Conservation (phyloP, 2,329 filamentous ascomycete species). For the Rugonectria rugulosa region DNA sequence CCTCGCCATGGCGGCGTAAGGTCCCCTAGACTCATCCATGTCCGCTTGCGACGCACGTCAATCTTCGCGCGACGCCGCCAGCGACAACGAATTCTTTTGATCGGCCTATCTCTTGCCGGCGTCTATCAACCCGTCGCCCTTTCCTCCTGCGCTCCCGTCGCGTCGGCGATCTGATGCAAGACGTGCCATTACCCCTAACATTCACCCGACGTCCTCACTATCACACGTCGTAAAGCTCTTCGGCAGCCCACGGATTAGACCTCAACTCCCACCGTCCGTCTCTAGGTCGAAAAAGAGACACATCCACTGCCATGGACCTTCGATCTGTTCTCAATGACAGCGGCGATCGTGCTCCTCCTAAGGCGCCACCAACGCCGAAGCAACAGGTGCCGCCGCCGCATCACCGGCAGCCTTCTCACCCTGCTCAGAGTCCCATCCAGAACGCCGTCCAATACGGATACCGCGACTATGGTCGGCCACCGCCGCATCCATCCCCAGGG, state of each 20-base stretch:
- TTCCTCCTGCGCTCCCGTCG: constrained; percentile 25
- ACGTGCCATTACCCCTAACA: constrained; percentile 29
- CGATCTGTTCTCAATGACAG: constrained; percentile 63
- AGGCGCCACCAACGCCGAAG: constrained; percentile 42
- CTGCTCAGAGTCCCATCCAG: constrained; percentile 49
- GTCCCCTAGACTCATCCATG: constrained; percentile 38
- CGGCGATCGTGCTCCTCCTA: constrained; percentile 48
- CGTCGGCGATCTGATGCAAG: constrained; percentile 31
- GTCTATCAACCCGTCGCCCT: not conserved
- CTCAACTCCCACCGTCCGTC: constrained; percentile 3
- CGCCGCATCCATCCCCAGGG: constrained; percentile 58
- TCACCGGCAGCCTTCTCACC: constrained; percentile 41
- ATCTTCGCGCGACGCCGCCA: constrained; percentile 37
- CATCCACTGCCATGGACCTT: constrained; percentile 55
- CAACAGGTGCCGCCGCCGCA: constrained; percentile 45
- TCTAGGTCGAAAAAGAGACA: not conserved
- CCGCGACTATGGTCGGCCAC: constrained; percentile 58
- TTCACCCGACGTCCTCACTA: constrained; percentile 30
- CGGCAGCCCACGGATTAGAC: constrained; percentile 24
- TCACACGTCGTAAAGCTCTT: constrained; percentile 23
- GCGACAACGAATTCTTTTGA: constrained; percentile 13
- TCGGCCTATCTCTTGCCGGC: not conserved
- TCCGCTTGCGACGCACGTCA: constrained; percentile 37
- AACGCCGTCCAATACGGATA: constrained; percentile 56
- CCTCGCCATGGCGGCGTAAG: constrained; percentile 42